phyloP scores from a whole-genome alignment of 2,329 filamentous ascomycete species.

The Sporothrix curviconia region DNA sequence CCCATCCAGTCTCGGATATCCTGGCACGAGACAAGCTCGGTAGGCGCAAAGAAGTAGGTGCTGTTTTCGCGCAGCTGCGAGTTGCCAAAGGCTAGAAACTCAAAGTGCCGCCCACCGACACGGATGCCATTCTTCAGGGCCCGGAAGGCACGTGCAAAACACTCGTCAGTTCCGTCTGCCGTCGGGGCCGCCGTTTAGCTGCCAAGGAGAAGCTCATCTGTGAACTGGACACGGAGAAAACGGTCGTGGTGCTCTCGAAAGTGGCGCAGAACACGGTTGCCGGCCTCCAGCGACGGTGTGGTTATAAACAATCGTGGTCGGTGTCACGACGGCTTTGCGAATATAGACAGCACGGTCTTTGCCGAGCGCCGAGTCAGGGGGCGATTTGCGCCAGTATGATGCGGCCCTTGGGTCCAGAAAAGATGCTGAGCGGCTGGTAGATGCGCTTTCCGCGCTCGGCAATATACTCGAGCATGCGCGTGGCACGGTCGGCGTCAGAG shows the following conservation, averaged over 20 bases:
- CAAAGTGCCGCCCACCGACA: conserved; percentile 74
- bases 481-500: conserved; percentile 48
- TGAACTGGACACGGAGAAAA: conserved; percentile 85
- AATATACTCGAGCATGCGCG: conserved; percentile 66
- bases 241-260: conserved; percentile 64
- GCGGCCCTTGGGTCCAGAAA: conserved; percentile 49
- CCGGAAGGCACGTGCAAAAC: conserved; percentile 68
- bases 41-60: conserved; percentile 84
- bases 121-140: conserved; percentile 70
- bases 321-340: conserved; percentile 73
- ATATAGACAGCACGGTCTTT: conserved; percentile 39
- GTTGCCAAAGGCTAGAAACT: conserved; percentile 91
- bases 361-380: conserved; percentile 4
- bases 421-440: conserved; percentile 66
- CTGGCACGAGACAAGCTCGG: conserved; percentile 58
- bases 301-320: conserved; percentile 73
- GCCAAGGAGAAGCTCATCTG: conserved; percentile 63
- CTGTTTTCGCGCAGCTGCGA: conserved; percentile 90
- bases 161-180: conserved; percentile 55
- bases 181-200: conserved; percentile 49
- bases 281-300: conserved; percentile 74
- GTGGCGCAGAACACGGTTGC: conserved; percentile 76
- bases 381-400: conserved; percentile 30
- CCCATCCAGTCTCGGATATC: conserved; percentile 85
- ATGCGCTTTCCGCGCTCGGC: conserved; percentile 56